phyloP scores from a whole-genome alignment of 2,329 filamentous ascomycete species.

The Hypoxylon sp. region DNA sequence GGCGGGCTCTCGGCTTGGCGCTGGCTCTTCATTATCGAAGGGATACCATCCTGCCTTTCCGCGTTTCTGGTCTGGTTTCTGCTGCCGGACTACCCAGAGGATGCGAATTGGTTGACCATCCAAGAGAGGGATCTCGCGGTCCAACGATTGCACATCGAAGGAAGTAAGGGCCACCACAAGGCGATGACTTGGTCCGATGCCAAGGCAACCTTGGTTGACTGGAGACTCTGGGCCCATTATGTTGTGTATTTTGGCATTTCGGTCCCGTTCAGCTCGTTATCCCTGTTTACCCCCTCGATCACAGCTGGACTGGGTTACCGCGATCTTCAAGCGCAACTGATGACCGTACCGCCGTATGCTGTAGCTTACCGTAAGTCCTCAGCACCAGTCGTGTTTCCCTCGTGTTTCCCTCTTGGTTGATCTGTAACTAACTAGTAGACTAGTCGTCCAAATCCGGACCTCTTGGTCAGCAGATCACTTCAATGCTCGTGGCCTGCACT shows the following conservation, averaged over 20 bases:
- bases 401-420: not conserved
- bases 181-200: constrained; percentile 75
- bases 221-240: constrained; percentile 76
- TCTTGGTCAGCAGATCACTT: constrained; percentile 73
- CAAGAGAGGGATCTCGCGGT: constrained; percentile 69
- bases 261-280: constrained; percentile 50
- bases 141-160: constrained; percentile 58
- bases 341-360: constrained; percentile 76
- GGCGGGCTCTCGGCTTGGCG: constrained; percentile 76
- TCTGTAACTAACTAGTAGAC: constrained; percentile 2
- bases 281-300: constrained; percentile 69
- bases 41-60: constrained; percentile 60
- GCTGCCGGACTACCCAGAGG: constrained; percentile 75
- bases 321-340: constrained; percentile 67
- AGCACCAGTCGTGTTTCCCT: not conserved
- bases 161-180: constrained; percentile 69
- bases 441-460: constrained; percentile 54
- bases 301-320: constrained; percentile 55
- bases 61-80: constrained; percentile 68
- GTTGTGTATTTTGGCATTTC: constrained; percentile 59
- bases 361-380: constrained; percentile 56
- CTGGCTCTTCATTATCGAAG: constrained; percentile 70
- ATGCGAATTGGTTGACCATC: constrained; percentile 69
- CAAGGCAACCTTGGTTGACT: constrained; percentile 74
- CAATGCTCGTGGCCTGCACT: constrained; percentile 64